Evolutionary conservation across 208 protist species (phyloP), one percentile per base, ranked within the genome.

Genomic region (Endotrypanum monterogeii): DNA sequence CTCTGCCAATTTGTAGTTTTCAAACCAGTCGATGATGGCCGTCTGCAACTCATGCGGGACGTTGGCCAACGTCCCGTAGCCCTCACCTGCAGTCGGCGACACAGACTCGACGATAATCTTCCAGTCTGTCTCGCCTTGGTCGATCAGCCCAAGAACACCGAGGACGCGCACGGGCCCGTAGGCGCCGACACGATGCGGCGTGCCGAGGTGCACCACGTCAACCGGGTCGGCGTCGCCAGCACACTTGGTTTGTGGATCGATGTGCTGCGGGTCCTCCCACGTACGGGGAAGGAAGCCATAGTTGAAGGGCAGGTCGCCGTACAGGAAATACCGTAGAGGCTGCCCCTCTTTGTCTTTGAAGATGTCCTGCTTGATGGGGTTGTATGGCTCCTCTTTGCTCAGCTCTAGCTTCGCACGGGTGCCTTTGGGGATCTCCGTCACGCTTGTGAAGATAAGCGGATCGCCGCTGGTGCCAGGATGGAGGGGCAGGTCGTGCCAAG

Each of bases 211-310:
- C 28, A 98, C 91, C 58, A 94, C 79, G 71, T 98, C 96, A 63
- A 98, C 82, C 2, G 96, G 96, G 66, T 98, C 96, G 23, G 88
- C 89, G 62, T 98, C 96, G 28, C 96, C 96, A 44, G 72, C n/a
- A 78, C 86, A 94, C 62, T 74, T 79, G 12, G 93, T 94, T 44
- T 76, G 79, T 0, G 67, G 44, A 56, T 94, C 85, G 9, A 51
- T 71, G 71, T 76, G 71, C 56, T 14, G 30, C 23, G 90, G 86
- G 61, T 94, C 83, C 80, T 98, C 96, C 93, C 94, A 98, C 30
- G 96, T 98, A 48, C 91, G 94, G n/a, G 98, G 98, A 20, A 98
- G 81, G 55, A 96, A 96, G 46, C 98, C 98, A 83, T 99, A 99
- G 81, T 99, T 98, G 68, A 98, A 99, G 8, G 96, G 91, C 65